Evolutionary conservation across 2,329 filamentous ascomycete species (phyloP).

Genomic region (Paecilomyces dactylethromorphus): DNA sequence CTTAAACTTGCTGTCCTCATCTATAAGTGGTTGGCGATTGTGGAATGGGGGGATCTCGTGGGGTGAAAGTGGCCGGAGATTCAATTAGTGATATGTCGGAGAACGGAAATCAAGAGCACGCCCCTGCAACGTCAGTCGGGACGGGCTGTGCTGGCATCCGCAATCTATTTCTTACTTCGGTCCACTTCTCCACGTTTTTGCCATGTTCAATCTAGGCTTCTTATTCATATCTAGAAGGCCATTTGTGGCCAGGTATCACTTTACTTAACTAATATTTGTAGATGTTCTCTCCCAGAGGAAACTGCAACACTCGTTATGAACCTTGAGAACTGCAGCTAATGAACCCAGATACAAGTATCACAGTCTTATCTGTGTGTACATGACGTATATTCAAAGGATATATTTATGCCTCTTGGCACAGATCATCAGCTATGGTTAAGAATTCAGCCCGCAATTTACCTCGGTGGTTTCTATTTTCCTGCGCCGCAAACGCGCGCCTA

Average conservation of each 20-base stretch:
- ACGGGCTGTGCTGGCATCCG: not conserved
- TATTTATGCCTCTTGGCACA: not conserved
- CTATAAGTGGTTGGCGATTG: slow-evolving; percentile 6
- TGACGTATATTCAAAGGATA: not conserved
- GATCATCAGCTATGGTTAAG: not conserved
- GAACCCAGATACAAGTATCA: not conserved
- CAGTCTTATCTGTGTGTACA: not conserved
- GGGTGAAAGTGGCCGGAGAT: not conserved
- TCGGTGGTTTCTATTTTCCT: not conserved
- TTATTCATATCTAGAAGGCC: not conserved
- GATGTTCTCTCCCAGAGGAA: too few species aligned
- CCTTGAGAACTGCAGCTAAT: too few species aligned
- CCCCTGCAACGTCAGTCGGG: not conserved
- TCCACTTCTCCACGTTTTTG: not conserved
- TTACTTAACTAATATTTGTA: not conserved
- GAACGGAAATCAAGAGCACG: not conserved
- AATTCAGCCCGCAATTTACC: not conserved
- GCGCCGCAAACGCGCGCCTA: not conserved
- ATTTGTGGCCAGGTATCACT: not conserved
- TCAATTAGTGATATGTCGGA: not conserved
- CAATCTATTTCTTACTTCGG: not conserved
- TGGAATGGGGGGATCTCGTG: not conserved
- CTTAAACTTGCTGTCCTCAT: slow-evolving; percentile 7
- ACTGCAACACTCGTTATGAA: too few species aligned
- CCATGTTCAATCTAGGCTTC: not conserved